These are phyloP conservation scores for Aechmea fasciata DNA, from an alignment of 176 grass and related monocot genomes.

Conservation along the genomic window DNA sequence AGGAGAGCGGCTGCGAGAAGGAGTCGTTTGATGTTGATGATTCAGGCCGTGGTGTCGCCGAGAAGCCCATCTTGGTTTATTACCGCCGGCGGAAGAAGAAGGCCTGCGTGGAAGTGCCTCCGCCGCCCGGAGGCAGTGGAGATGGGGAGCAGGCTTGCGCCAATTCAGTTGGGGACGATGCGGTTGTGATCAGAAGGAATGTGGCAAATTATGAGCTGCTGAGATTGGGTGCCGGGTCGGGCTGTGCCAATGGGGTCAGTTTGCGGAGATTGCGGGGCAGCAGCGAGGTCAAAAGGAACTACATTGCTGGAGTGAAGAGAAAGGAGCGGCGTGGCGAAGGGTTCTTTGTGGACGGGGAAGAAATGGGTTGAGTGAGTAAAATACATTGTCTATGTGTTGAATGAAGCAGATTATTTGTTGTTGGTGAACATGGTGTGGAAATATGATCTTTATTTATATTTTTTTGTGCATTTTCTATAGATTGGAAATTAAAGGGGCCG, in stretches of 20 bases:
- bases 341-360: constrained; percentile 27
- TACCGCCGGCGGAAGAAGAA: constrained; percentile 16
- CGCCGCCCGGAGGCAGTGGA: neutral
- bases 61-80: constrained; percentile 15
- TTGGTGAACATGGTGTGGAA: neutral
- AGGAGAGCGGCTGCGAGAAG: constrained; percentile 1
- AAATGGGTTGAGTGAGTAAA: constrained; percentile 93
- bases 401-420: neutral
- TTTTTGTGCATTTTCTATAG: constrained; percentile 30
- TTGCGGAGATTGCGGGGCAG: constrained; percentile 17
- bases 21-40: neutral
- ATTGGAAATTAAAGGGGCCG: constrained; percentile 45
- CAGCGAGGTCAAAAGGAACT: constrained; percentile 14
- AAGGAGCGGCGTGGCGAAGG: constrained; percentile 25
- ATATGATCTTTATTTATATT: constrained; percentile 10
- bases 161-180: neutral
- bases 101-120: neutral
- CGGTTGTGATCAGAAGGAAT: constrained; percentile 1
- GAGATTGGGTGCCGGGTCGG: constrained; percentile 22
- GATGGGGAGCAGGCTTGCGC: neutral
- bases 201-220: constrained; percentile 36
- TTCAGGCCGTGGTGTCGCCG: neutral
- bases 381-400: neutral
- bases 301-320: constrained; percentile 21
- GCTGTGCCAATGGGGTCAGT: constrained; percentile 22